A percentile compares a stretch with the other conserved stretches of the same genome.
These are phyloP conservation scores for Hebeloma cylindrosporum DNA, from an alignment of 768 basidiomycete species.

Conservation along the genomic window DNA sequence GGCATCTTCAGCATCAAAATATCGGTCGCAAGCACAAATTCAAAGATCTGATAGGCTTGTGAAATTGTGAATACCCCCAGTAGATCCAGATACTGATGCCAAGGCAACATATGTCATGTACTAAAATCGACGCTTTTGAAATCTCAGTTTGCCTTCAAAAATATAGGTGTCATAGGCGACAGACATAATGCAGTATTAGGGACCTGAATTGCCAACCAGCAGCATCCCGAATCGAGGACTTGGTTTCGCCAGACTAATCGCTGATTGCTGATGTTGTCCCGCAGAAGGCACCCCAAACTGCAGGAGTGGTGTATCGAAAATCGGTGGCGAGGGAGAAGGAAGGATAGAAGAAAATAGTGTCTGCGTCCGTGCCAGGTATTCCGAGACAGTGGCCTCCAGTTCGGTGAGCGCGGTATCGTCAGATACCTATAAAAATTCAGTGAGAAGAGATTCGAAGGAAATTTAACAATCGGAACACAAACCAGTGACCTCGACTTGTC, in stretches of 20 bases:
- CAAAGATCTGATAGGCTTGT: too few relatives aligned
- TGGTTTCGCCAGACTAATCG: conserved; percentile 66
- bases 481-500: conserved; percentile 18
- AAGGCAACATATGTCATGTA: too few relatives aligned
- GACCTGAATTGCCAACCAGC: conserved; percentile 51
- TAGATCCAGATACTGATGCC: too few relatives aligned
- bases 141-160: neutral
- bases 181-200: conserved; percentile 12
- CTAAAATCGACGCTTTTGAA: too few relatives aligned
- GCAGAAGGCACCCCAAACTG: conserved; percentile 51
- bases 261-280: conserved; percentile 56
- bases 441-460: neutral
- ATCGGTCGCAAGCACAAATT: too few relatives aligned
- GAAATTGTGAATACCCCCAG: too few relatives aligned
- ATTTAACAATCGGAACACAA: conserved; percentile 3
- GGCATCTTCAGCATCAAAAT: too few relatives aligned
- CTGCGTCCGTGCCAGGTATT: conserved; percentile 57
- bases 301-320: conserved; percentile 35
- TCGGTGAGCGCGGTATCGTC: conserved; percentile 24
- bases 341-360: conserved; percentile 61
- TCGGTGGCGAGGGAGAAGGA: conserved; percentile 30
- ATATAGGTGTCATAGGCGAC: too few relatives aligned
- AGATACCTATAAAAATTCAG: conserved; percentile 11
- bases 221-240: conserved; percentile 75
- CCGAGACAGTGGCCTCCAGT: conserved; percentile 27